phyloP scores from a whole-genome alignment of 1,284 basidiomycete species.

The Neotropicomus parvogracilis region DNA sequence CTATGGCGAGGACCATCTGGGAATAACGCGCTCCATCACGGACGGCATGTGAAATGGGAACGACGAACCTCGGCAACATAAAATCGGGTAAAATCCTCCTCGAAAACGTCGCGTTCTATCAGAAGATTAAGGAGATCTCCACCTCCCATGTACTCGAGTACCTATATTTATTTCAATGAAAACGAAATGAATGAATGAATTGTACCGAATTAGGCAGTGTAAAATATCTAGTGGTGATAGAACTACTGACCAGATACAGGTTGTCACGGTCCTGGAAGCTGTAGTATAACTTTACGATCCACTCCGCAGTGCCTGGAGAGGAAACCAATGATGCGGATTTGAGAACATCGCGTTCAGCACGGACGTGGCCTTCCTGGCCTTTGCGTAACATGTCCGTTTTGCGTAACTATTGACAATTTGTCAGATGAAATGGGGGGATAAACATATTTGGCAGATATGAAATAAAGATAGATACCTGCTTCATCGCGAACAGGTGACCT shows the following conservation, averaged over 20 bases:
- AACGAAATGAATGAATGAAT: constrained; percentile 48
- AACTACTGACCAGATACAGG: constrained; percentile 80
- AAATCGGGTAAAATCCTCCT: constrained; percentile 91
- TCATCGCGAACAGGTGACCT: constrained; percentile 91
- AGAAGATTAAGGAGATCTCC: constrained; percentile 94
- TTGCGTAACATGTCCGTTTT: constrained; percentile 97
- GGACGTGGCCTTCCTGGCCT: constrained; percentile 95
- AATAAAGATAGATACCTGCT: constrained; percentile 67
- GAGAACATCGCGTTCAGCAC: constrained; percentile 86
- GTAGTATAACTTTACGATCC: constrained; percentile 93
- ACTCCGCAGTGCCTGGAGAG: constrained; percentile 71
- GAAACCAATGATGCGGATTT: constrained; percentile 74
- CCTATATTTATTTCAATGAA: constrained; percentile 57
- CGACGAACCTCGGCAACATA: constrained; percentile 84
- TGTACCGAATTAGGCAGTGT: constrained; percentile 21
- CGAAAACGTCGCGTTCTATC: constrained; percentile 91
- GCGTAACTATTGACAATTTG: constrained; percentile 57
- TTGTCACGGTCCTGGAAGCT: constrained; percentile 90
- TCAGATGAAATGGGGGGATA: constrained; percentile 21
- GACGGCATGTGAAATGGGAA: constrained; percentile 22
- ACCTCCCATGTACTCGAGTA: constrained; percentile 93
- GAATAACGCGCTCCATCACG: constrained; percentile 24
- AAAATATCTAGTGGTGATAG: constrained; percentile 32
- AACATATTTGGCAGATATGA: constrained; percentile 30
- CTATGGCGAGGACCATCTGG: constrained; percentile 94